A percentile compares a stretch with the other conserved stretches of the same genome.
Conservation (phyloP, 176 grass and related monocot species). For the Thalia dealbata region DNA sequence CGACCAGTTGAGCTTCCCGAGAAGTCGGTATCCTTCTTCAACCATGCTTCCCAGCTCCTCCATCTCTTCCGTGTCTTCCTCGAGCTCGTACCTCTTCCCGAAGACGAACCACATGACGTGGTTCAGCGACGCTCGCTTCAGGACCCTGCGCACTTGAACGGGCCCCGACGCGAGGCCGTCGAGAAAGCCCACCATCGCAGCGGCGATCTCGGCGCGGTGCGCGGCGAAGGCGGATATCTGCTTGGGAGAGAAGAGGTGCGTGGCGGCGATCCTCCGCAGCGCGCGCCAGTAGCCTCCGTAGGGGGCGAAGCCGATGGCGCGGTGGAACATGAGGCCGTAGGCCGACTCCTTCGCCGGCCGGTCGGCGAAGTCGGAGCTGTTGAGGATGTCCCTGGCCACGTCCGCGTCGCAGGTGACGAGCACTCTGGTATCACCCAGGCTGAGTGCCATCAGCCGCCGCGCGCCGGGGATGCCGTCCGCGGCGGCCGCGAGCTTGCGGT, state of each 20-base stretch:
- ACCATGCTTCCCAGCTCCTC: conserved; percentile 47
- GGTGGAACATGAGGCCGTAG: conserved; percentile 74
- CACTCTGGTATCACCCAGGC: conserved; percentile 47
- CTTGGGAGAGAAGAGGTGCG: conserved; percentile 81
- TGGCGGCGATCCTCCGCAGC: conserved; percentile 57
- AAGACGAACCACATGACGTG: conserved; percentile 92
- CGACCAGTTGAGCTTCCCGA: conserved; percentile 78
- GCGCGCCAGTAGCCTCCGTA: conserved; percentile 61
- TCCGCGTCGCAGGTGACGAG: conserved; percentile 58
- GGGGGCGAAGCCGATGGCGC: conserved; percentile 93
- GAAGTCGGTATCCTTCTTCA: conserved; percentile 76
- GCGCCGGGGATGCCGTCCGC: conserved; percentile 9
- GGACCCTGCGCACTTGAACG: conserved; percentile 34
- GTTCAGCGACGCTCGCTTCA: conserved; percentile 53
- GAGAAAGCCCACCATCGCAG: conserved; percentile 35
- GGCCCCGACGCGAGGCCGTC: not conserved
- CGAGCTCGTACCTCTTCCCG: conserved; percentile 46
- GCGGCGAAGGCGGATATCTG: conserved; percentile 44
- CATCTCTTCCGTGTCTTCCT: conserved; percentile 36
- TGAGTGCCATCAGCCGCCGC: conserved; percentile 61
- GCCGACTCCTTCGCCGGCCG: conserved; percentile 83
- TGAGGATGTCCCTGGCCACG: conserved; percentile 64
- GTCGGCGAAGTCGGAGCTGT: conserved; percentile 48
- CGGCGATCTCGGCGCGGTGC: conserved; percentile 44
- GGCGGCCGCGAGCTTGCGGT: conserved; percentile 51